These are phyloP conservation scores for Myriosclerotinia scirpicola DNA, from an alignment of 2,329 filamentous ascomycete genomes.

Conservation along the genomic window DNA sequence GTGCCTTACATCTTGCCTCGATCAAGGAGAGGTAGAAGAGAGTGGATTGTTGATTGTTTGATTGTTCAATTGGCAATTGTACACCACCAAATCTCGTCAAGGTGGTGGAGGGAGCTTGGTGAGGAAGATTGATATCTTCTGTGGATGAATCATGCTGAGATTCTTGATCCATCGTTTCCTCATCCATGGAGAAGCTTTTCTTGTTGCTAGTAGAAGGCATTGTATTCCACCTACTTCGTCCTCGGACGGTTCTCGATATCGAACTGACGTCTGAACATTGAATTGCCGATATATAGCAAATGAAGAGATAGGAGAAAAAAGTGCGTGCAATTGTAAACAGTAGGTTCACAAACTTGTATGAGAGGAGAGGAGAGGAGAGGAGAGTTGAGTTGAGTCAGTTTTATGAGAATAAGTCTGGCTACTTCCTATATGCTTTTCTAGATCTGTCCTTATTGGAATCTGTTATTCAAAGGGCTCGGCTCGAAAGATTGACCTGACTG, in stretches of 20 bases:
- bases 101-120: conserved; percentile 20
- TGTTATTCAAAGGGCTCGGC: conserved; percentile 18
- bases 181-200: conserved; percentile 1
- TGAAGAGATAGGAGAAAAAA: neutral
- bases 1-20: conserved; percentile 37
- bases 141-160: conserved; percentile 20
- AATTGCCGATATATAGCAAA: conserved; percentile 5
- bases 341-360: too few species aligned
- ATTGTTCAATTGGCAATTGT: conserved; percentile 28
- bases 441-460: neutral
- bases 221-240: conserved; percentile 1
- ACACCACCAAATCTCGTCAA: conserved; percentile 20
- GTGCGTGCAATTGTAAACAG: neutral
- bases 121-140: conserved; percentile 14
- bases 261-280: conserved; percentile 17
- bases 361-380: too few species aligned
- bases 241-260: conserved; percentile 17
- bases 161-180: conserved; percentile 7
- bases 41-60: conserved; percentile 31
- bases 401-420: too few species aligned
- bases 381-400: too few species aligned
- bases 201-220: conserved; percentile 7
- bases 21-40: conserved; percentile 39
- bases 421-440: neutral
- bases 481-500: neutral